A percentile compares a stretch with the other conserved stretches of the same genome.
These are phyloP conservation scores for Penicillium nordicum DNA, from an alignment of 2,329 filamentous ascomycete genomes.

Conservation along the genomic window DNA sequence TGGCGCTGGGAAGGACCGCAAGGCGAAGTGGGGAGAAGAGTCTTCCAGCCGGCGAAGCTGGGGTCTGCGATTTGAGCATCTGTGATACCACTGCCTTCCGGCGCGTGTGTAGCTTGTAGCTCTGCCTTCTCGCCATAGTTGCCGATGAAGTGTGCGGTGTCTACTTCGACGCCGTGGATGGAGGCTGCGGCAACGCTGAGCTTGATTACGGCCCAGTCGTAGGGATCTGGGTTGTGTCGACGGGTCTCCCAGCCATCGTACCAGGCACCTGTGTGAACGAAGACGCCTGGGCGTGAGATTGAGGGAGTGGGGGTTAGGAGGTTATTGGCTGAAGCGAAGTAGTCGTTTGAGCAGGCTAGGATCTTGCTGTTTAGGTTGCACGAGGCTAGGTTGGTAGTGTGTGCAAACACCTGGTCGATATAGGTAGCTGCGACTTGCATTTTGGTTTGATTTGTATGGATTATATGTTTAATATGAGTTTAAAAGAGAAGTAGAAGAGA, in stretches of 20 bases:
- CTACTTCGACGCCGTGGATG: conserved; percentile 44
- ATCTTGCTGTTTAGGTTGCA: conserved; percentile 51
- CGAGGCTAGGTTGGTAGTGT: conserved; percentile 50
- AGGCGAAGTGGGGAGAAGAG: conserved; percentile 36
- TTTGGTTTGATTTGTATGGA: not conserved
- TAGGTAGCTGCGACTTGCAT: conserved; percentile 42
- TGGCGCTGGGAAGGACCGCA: conserved; percentile 44
- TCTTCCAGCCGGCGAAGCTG: conserved; percentile 37
- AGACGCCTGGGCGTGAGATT: conserved; percentile 56
- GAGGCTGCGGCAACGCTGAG: conserved; percentile 50
- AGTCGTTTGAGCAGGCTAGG: conserved; percentile 58
- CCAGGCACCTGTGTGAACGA: conserved; percentile 60
- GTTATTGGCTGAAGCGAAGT: conserved; percentile 58
- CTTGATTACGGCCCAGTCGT: conserved; percentile 59
- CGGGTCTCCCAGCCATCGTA: conserved; percentile 65
- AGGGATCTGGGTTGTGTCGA: conserved; percentile 56
- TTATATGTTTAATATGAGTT: not conserved
- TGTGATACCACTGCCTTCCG: conserved; percentile 17
- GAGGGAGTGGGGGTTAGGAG: conserved; percentile 56
- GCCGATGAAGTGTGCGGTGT: conserved; percentile 46
- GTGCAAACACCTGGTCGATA: conserved; percentile 55
- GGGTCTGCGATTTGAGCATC: conserved; percentile 33
- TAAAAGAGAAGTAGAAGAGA: not conserved
- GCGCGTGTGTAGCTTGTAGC: conserved; percentile 36
- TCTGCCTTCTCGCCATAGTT: conserved; percentile 45